Base-by-base conservation (phyloP, 371 early-diverging fungal species). In the Basidiobolus heterosporus region DNA sequence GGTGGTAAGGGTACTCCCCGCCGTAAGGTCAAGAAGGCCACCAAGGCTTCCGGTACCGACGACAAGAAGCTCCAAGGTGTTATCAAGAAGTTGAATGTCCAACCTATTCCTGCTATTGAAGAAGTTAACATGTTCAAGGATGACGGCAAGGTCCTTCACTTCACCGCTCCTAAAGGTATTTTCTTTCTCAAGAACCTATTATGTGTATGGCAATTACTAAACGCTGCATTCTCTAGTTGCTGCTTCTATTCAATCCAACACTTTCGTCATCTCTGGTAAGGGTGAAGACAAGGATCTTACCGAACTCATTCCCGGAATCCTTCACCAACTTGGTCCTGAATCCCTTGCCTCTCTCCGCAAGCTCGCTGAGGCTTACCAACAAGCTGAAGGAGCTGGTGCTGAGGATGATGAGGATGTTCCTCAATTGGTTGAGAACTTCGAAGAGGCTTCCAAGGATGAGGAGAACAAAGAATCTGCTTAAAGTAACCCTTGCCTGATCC, bases 41-140 rank as follows among this genome's bases (percentile, higher is more conserved):
- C 65, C 64, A 70, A 78, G 69, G 53, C 72, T 44, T 47, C 72
- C 48, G 78, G 73, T 52, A 74, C 78, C 64, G 87, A 85, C 60
- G 93, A 92, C 74, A 86, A 86, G 61, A 91, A 88, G 80, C 78
- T 94, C 48, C 77, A 79, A 56, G 66, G 74, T 46, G 70, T 82
- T 45, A 65, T 92, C 49, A 88, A 87, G 68, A 91, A 89, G 78
- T 65, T 91, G 46, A 70, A 80, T 57, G 81, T 85, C 48, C 87
- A 85, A 69, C 74, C 82, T 54, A 74, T 94, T 54, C 61, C 71
- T 55, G 77, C 71, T 55, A 84, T 97, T 62, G 96, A 94, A 66
- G 91, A 94, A 62, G 92, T 96, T 72, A 97, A 95, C 87, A 91
- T 97, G 89, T 96, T 96, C 80, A 81, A 76, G 70, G 80, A 79